A percentile compares a stretch with the other conserved stretches of the same genome.
Evolutionary conservation across 768 basidiomycete species (phyloP).

Genomic region (Lactarius indigo): DNA sequence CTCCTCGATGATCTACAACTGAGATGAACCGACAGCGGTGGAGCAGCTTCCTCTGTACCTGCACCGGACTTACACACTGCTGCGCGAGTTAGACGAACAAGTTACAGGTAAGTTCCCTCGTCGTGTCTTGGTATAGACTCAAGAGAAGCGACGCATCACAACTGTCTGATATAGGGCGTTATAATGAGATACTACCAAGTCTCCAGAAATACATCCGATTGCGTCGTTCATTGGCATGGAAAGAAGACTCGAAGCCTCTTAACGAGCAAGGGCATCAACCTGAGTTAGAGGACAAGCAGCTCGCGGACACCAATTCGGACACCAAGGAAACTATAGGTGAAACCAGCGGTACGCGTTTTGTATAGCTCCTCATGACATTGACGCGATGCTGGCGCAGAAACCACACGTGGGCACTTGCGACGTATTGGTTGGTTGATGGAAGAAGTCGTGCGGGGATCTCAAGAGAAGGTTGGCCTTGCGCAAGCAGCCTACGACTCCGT

Average conservation of each 20-base stretch:
- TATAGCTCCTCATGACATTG: neutral
- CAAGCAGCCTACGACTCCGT: slow-evolving; percentile 27
- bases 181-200: slow-evolving; percentile 18
- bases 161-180: slow-evolving; percentile 7
- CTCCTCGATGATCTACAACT: neutral
- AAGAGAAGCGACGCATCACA: neutral
- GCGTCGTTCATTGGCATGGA: slow-evolving; percentile 12
- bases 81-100: slow-evolving; percentile 24
- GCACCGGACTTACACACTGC: slow-evolving; percentile 23
- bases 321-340: neutral
- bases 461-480: slow-evolving; percentile 26
- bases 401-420: slow-evolving; percentile 15
- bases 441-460: slow-evolving; percentile 24
- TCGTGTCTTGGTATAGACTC: neutral
- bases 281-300: slow-evolving; percentile 1
- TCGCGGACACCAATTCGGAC: neutral
- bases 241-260: neutral
- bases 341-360: neutral
- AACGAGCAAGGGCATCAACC: neutral
- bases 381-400: neutral
- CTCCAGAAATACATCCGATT: slow-evolving; percentile 19
- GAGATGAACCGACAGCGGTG: slow-evolving; percentile 9
- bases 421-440: slow-evolving; percentile 23
- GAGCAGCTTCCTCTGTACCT: slow-evolving; percentile 26
- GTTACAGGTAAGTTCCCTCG: slow-evolving; percentile 11